Evolutionary conservation across 768 basidiomycete genomes (phyloP), one percentile per base, ranked within the genome.

Genomic region (Leccinum subgranulosum): DNA sequence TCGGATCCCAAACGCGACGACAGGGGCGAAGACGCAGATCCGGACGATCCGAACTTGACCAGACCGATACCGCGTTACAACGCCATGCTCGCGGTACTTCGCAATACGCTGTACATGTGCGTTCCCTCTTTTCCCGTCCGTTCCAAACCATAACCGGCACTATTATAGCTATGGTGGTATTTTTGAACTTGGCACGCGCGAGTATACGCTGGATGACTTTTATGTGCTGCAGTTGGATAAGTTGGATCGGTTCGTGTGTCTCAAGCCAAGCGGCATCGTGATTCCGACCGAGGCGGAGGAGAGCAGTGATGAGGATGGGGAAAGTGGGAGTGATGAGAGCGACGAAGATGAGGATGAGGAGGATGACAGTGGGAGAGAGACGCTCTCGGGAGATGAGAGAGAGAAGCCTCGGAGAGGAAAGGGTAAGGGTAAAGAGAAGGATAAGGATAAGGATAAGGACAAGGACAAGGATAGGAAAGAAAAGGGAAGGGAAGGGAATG

Each of bases 201-300:
- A 97, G 71, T 94, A 90, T 62, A 95, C 93, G 0, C 76, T 97
- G 6, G 92, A 94, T 66, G 94, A 96, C 65, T 97, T 95, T 66
- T 78, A 93, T 71, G 77, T 82, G 2, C 73, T 97, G 11, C 82
- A 85, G 57, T 77, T 97, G 19, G 92, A 94, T 65, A 95, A 95
- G 70, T 75, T 95, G 73, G 94, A 95, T 41, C 74, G 80, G 10
- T 95, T 83, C 65, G 69, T 77, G 2, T 93, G 92, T 63, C 75
- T 94, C 64, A 90, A 88, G 70, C 76, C 81, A 49, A 86, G 84
- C 53, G 84, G 76, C 6, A 74, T 88, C 8, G 70, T 82, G 21
- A 84, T 92, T 52, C 80, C 81, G 9, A 82, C 80, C 0, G 84
- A 84, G 23, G 86, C 82, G 7, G 82, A 81, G 43, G 79, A 81